These are phyloP conservation scores for Mortierella sp. DNA, from an alignment of 371 early-diverging fungal species.

Conservation along the genomic window DNA sequence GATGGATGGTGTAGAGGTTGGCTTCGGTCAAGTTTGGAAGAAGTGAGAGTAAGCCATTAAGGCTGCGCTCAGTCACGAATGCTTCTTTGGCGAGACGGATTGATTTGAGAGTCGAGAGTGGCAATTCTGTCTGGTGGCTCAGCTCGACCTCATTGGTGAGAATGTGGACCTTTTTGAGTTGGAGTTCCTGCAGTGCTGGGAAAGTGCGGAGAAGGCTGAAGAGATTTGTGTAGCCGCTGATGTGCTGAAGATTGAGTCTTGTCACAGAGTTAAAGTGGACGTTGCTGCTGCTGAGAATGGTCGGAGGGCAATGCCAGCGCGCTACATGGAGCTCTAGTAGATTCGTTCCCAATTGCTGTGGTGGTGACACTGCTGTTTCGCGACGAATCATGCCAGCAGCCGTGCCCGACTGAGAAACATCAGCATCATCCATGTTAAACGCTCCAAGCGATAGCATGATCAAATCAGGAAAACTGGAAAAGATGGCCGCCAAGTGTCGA, in stretches of 20 bases:
- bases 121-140: neutral
- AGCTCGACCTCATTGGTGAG: neutral
- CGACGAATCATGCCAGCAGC: neutral
- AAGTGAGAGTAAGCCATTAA: neutral
- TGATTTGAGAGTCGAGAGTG: neutral
- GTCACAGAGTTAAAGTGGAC: neutral
- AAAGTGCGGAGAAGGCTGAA: neutral
- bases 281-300: neutral
- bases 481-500: neutral
- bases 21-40: neutral
- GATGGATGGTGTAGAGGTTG: neutral
- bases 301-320: neutral
- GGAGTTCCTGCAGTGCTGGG: neutral
- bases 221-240: neutral
- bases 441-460: neutral
- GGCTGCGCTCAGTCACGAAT: neutral
- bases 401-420: neutral
- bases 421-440: neutral
- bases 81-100: neutral
- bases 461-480: neutral
- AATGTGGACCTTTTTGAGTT: neutral
- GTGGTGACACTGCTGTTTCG: neutral
- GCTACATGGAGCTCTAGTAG: neutral
- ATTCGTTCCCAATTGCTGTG: neutral
- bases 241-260: neutral